Base-by-base conservation (phyloP, 1,284 basidiomycete species). In the Puccinia horiana region DNA sequence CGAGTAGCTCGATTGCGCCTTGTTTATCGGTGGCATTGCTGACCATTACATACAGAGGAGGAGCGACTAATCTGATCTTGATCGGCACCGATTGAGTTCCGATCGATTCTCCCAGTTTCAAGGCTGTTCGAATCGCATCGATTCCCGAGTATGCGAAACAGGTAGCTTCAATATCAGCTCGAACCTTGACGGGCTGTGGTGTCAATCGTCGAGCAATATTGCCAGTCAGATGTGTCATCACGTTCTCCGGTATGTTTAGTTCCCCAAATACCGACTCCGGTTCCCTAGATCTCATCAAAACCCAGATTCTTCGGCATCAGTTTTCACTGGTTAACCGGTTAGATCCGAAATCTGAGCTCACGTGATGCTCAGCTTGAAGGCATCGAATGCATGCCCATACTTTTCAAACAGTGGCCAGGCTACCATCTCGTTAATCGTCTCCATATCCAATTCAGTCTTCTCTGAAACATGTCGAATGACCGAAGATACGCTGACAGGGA, bases 131-230 rank as follows among this genome's bases (percentile, higher is more conserved):
- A 88, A 99, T 98, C 2, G 96, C 96, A 86, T 98, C 95, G 86
- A 99, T 99, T n/a, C 97, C 97, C 49, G 93, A 92, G 83, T 95
- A 96, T 6, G 93, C 93, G 88, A 98, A 99, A 88, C 96, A 99
- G 58, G 95, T 98, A 78, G 99, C 89, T 88, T 99, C 96, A 84
- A 99, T 93, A 88, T 99, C 97, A 29, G 97, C 95, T 86, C 96
- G 94, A 79, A 99, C 91, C 89, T 98, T 99, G 90, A 99, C 96
- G 16, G 97, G 96, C 88, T 99, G 97, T 18, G 96, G 97, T 1
- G 96, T 99, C 82, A 99, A 90, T 63, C 97, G 92, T 76, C 96
- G 92, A 12, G 96, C 95, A 86, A 99, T 98, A 73, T 95, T 98
- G 83, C 91, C 88, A 85, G 91, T 91, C 40, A 99, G 90, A 83